A percentile compares a stretch with the other conserved stretches of the same genome.
Evolutionary conservation across 345 rosid genomes (phyloP).

Genomic region (Bruguiera sexangula): DNA sequence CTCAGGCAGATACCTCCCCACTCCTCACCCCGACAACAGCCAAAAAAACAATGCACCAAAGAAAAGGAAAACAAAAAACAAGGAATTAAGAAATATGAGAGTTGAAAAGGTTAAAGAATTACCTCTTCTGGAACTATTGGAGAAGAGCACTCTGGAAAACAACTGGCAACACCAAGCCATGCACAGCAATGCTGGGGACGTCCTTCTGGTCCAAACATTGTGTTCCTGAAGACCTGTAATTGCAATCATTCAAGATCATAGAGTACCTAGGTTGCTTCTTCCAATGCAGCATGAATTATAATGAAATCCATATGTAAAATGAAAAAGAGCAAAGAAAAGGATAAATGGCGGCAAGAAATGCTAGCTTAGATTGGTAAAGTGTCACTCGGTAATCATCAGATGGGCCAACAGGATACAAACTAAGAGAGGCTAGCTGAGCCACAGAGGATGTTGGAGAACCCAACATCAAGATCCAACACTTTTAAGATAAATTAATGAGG

Average conservation of each 20-base stretch:
- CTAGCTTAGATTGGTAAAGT: no score
- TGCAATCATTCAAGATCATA: slow-evolving; percentile 16
- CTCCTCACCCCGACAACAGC: no score
- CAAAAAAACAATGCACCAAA: neutral
- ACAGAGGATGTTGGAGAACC: neutral
- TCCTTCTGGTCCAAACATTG: slow-evolving; percentile 99
- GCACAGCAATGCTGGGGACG: slow-evolving; percentile 99
- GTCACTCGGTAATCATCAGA: neutral
- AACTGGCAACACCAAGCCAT: slow-evolving; percentile 99
- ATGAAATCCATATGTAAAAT: neutral
- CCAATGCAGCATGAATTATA: neutral
- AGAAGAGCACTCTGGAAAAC: slow-evolving; percentile 97
- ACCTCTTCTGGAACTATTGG: slow-evolving; percentile 96
- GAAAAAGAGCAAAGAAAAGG: neutral
- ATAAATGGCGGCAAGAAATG: neutral
- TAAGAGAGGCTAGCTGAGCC: neutral
- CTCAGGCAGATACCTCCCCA: no score
- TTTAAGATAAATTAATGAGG: slow-evolving; percentile 1
- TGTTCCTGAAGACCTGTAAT: slow-evolving; percentile 86
- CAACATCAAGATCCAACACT: slow-evolving; percentile 2
- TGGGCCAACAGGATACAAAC: neutral
- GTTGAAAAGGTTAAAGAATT: slow-evolving; percentile 6
- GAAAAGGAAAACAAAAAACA: neutral
- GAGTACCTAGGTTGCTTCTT: neutral
- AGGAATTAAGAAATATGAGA: neutral